Evolutionary conservation across 2,329 filamentous ascomycete species (phyloP).

Genomic region (Scleromitrula shiraiana): DNA sequence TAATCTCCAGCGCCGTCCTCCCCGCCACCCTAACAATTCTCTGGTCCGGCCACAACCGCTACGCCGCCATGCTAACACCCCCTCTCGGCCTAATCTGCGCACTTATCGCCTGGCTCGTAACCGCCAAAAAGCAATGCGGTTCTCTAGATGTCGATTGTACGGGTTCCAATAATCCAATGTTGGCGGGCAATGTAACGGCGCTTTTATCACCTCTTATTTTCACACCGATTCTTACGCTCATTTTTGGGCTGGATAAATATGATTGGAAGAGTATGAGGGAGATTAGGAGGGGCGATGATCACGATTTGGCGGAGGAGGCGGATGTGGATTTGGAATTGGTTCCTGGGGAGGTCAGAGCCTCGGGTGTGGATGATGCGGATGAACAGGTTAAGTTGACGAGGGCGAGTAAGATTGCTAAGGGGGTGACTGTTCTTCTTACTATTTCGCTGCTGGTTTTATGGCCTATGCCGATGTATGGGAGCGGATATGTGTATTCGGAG

Average conservation of each 20-base stretch:
- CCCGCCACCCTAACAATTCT: constrained; percentile 73
- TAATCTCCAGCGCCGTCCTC: constrained; percentile 78
- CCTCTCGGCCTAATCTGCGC: constrained; percentile 61
- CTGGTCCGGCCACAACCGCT: constrained; percentile 73
- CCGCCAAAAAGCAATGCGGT: constrained; percentile 61
- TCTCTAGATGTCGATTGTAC: constrained; percentile 64
- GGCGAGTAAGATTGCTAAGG: constrained; percentile 42
- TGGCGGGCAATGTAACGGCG: constrained; percentile 78
- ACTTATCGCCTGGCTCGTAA: constrained; percentile 71
- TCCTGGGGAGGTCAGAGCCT: constrained; percentile 38
- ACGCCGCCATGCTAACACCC: constrained; percentile 62
- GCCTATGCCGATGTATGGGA: constrained; percentile 89
- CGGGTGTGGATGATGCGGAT: constrained; percentile 34
- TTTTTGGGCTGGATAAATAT: constrained; percentile 61
- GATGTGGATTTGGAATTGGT: constrained; percentile 59
- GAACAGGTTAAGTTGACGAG: constrained; percentile 42
- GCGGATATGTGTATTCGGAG: constrained; percentile 72
- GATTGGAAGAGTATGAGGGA: constrained; percentile 78
- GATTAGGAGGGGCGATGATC: constrained; percentile 73
- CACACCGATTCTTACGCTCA: constrained; percentile 65
- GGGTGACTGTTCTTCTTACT: constrained; percentile 53
- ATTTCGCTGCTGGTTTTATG: constrained; percentile 70
- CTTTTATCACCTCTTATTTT: constrained; percentile 70
- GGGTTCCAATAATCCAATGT: constrained; percentile 80
- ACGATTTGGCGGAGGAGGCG: constrained; percentile 56